Conservation (phyloP, 1,139 yeast genomes). For the Taphrina deformans region DNA sequence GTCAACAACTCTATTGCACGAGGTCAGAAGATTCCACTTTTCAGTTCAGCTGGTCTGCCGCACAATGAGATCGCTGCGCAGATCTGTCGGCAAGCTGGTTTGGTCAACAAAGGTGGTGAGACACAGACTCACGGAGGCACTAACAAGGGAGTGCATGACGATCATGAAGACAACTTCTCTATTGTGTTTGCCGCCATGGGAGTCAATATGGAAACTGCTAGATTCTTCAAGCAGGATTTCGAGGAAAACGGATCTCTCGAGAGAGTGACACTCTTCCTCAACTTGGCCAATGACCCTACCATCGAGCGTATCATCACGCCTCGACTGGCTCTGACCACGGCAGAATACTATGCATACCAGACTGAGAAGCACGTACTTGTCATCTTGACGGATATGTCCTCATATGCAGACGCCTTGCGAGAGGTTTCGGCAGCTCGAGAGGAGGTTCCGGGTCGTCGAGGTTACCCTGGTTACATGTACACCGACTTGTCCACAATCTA, state of each 20-base stretch:
- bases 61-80: conserved; percentile 99
- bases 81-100: conserved; percentile 98
- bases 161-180: conserved; percentile 98
- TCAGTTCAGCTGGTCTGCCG: conserved; percentile 98
- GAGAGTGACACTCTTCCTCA: conserved; percentile 92
- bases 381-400: conserved; percentile 97
- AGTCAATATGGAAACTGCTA: conserved; percentile 85
- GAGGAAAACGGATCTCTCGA: conserved; percentile 98
- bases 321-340: conserved; percentile 97
- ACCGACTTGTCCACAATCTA: conserved; percentile 98
- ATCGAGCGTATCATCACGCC: conserved; percentile 99
- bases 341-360: conserved; percentile 97
- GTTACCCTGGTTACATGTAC: conserved; percentile 99
- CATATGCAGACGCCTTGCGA: conserved; percentile 98
- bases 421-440: conserved; percentile 99
- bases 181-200: conserved; percentile 99
- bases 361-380: conserved; percentile 99
- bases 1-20: conserved; percentile 99
- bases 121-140: conserved; percentile 58
- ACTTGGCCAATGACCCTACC: conserved; percentile 98
- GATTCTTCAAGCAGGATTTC: conserved; percentile 97
- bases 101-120: conserved; percentile 52
- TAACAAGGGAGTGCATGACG: conserved; percentile 98
- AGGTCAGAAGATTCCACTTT: conserved; percentile 98
- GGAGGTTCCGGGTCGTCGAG: conserved; percentile 99